phyloP scores from a whole-genome alignment of 2,329 filamentous ascomycete genomes.

The Bisporella sp. region DNA sequence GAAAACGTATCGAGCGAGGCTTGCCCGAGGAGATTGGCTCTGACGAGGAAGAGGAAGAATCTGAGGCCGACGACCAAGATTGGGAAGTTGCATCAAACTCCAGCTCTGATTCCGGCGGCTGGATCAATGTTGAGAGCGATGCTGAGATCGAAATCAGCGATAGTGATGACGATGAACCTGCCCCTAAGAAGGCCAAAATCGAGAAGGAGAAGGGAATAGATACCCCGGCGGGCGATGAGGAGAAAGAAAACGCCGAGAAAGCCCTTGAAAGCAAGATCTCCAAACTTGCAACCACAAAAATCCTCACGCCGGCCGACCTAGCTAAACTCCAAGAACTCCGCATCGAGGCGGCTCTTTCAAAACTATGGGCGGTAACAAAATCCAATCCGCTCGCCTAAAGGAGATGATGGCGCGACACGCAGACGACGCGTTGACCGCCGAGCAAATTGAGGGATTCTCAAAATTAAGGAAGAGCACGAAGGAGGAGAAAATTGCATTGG shows the following conservation, averaged over 20 bases:
- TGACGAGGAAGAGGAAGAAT: constrained; percentile 46
- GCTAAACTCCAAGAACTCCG: constrained; percentile 88
- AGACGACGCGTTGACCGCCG: constrained; percentile 85
- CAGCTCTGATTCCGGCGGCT: constrained; percentile 73
- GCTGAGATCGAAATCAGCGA: constrained; percentile 71
- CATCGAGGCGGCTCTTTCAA: constrained; percentile 63
- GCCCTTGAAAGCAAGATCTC: constrained; percentile 41
- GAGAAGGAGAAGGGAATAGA: constrained; percentile 14
- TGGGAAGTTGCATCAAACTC: constrained; percentile 90
- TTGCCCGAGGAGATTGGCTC: constrained; percentile 54
- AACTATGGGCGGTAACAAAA: constrained; percentile 41
- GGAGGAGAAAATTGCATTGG: constrained; percentile 80
- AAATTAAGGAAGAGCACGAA: constrained; percentile 78
- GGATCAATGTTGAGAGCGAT: constrained; percentile 86
- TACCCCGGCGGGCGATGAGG: constrained; percentile 30
- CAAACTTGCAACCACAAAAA: constrained; percentile 83
- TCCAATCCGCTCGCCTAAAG: constrained; percentile 32
- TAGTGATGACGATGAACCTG: constrained; percentile 66
- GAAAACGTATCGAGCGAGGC: constrained; percentile 63
- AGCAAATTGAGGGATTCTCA: constrained; percentile 83
- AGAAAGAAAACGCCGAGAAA: constrained; percentile 37
- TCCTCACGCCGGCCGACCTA: constrained; percentile 93
- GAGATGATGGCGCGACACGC: constrained; percentile 52
- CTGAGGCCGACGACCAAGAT: constrained; percentile 43
- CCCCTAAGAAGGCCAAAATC: constrained; percentile 57